Evolutionary conservation across 1,139 yeast species (phyloP), one percentile per base, ranked within the genome.

Genomic region (Cylindricascospora bacillispora): DNA sequence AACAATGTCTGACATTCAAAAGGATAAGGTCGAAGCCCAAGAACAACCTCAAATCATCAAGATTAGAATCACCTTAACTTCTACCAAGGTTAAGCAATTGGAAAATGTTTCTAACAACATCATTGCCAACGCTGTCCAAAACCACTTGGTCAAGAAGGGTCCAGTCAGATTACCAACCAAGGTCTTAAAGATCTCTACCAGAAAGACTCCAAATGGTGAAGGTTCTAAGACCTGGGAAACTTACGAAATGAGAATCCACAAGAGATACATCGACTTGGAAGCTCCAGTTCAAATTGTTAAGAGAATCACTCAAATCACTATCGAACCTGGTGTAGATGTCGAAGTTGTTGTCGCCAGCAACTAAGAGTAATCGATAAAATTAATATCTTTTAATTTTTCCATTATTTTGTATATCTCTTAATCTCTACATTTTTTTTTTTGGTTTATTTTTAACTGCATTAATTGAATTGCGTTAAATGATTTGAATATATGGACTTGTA

Each of bases 151-250:
- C 65, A 81, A 78, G 75, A 82, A 83, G 75, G 99, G 99, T 60
- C 98, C 98, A 55, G 95, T 92, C 62, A 83, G 98, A 80, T 70
- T 92, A 73, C 99, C 99, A 72, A 92, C 98, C 70, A 92, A 86
- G 80, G 93, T 81, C 56, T 81, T 92, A 63, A 85, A 81, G 70
- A 76, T 92, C 72, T 76, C 94, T 72, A 89, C 99, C 81, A 86
- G 99, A 82, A 92, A 92, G 85, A 79, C 98, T 62, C 99, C 99
- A 60, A 92, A 92, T 68, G 99, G 99, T 86, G 97, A 92, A 75
- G 99, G 99, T 86, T 89, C 98, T 58, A 89, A 92, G 86, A 92
- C 99, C 59, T 92, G 95, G 95, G 99, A 92, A 66, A 71, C 93
- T 58, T 92, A 77, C 67, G 98, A 92, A 75, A 82, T 92, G 94